A percentile compares a stretch with the other conserved stretches of the same genome.
These are phyloP conservation scores for Xenoacremonium recifei DNA, from an alignment of 2,329 filamentous ascomycete species.

Conservation along the genomic window DNA sequence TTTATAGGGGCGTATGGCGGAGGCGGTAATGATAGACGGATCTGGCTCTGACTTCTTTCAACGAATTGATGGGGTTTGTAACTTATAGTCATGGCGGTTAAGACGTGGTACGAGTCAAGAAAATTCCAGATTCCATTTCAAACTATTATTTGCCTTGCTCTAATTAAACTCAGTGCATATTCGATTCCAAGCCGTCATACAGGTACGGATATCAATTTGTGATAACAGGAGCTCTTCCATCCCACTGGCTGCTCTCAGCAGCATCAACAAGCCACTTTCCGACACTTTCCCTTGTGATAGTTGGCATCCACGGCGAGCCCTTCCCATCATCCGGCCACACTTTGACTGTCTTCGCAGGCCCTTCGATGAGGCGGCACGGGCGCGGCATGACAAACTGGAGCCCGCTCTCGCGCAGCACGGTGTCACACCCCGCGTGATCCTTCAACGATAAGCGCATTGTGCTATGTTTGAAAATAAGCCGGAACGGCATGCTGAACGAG, in stretches of 20 bases:
- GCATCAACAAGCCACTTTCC: constrained; percentile 45
- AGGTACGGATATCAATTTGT: constrained; percentile 32
- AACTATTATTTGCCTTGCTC: no score
- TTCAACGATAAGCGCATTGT: constrained; percentile 44
- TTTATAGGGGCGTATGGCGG: no score
- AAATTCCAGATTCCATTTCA: no score
- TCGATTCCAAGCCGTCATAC: constrained; percentile 4
- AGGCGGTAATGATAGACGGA: no score
- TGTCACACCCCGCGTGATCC: constrained; percentile 48
- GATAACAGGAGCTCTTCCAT: constrained; percentile 45
- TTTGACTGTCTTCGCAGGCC: constrained; percentile 33
- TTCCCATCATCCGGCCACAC: constrained; percentile 41
- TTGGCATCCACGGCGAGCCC: constrained; percentile 39
- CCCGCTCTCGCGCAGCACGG: constrained; percentile 33
- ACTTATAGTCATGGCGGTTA: no score
- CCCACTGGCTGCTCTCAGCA: constrained; percentile 39
- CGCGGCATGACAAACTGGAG: constrained; percentile 41
- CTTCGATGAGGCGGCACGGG: constrained; percentile 42
- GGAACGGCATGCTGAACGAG: constrained; percentile 40
- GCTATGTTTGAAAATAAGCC: constrained; percentile 40
- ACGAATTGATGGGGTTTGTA: no score
- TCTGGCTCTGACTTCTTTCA: no score
- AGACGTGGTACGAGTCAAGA: not conserved
- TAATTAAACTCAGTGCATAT: no score
- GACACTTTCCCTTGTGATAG: constrained; percentile 37